These are phyloP conservation scores for Saprolegnia parasitica DNA, from an alignment of 352 stramenopile genomes.

Conservation along the genomic window DNA sequence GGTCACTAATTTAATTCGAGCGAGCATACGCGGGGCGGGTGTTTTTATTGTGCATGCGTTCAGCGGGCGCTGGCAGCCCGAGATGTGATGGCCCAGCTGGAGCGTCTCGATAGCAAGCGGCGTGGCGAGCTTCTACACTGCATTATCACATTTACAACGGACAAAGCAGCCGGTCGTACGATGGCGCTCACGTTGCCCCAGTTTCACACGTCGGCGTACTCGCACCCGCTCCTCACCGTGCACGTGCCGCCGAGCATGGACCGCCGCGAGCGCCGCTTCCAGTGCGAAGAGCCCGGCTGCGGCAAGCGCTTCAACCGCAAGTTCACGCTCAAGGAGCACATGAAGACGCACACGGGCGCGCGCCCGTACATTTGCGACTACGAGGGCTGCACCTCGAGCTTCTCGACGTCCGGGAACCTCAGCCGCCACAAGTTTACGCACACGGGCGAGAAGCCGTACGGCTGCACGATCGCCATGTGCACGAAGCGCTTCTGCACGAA, in stretches of 20 bases:
- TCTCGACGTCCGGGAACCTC: constrained; percentile 85
- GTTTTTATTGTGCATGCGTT: not conserved
- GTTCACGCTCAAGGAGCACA: constrained; percentile 76
- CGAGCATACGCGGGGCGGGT: not conserved
- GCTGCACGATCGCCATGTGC: constrained; percentile 68
- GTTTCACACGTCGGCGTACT: not conserved
- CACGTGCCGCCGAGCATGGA: not conserved
- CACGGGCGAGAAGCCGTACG: constrained; percentile 75
- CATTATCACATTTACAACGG: constrained; percentile 11
- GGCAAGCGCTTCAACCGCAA: constrained; percentile 80
- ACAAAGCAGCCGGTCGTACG: not conserved
- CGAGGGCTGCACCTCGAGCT: constrained; percentile 65
- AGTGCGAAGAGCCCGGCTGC: constrained; percentile 71
- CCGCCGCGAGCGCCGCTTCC: constrained; percentile 35
- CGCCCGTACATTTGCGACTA: constrained; percentile 80
- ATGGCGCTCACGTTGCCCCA: constrained; percentile 11
- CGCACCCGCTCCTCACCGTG: not conserved
- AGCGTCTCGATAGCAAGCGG: not conserved
- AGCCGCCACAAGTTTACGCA: constrained; percentile 86
- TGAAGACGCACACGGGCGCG: constrained; percentile 79
- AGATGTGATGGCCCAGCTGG: too few species aligned
- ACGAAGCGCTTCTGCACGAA: constrained; percentile 85
- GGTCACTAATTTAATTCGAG: constrained; percentile 11
- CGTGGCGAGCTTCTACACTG: not conserved
- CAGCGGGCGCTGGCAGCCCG: not conserved